Base-by-base conservation (phyloP, 805 yeast species). In the Danielozyma ontarioensis region DNA sequence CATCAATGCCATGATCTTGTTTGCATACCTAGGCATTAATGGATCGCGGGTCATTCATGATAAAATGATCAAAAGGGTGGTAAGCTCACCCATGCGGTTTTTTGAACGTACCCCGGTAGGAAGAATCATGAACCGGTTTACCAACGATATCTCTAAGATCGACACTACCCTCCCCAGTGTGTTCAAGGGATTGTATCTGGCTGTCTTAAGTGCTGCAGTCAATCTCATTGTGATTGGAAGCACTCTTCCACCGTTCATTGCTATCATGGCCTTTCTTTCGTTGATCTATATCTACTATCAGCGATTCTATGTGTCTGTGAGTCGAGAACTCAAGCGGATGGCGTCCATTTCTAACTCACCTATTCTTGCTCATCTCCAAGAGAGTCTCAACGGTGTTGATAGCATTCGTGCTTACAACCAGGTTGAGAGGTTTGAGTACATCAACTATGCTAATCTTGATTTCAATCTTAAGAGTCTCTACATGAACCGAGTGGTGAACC, bases 321-420 rank as follows among this genome's bases (percentile, higher is more conserved):
- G 88, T 6, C 72, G 96, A 47, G 95, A 87, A 52, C 64, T 87
- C 46, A 84, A 83, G 52, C 72, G 96, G 48, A 63, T 86, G 32
- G 76, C 74, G 29, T 77, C 83, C 33, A 68, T 78, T 15, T 71
- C 90, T 4, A 71, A 76, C 48, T 76, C 85, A 36, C 96, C 96
- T 3, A 77, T 86, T 13, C 83, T 74, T 62, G 83, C 95, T 0
- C 87, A 83, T 44, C 70, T 88, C 41, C 89, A 84, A 51, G 96
- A 88, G 50, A 78, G 88, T 2, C 59, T 88, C 31, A 72, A 70
- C 21, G 96, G 96, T 10, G 74, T 81, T 15, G 76, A 78, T 30
- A 88, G 94, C 1, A 78, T 88, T 35, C 68, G 82, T 29, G 96
- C 96, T 0, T 89, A 72, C 49, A 64, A 70, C n/a, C 94, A 86